Conservation (phyloP, 768 basidiomycete genomes). For the Podaxis pistillaris region DNA sequence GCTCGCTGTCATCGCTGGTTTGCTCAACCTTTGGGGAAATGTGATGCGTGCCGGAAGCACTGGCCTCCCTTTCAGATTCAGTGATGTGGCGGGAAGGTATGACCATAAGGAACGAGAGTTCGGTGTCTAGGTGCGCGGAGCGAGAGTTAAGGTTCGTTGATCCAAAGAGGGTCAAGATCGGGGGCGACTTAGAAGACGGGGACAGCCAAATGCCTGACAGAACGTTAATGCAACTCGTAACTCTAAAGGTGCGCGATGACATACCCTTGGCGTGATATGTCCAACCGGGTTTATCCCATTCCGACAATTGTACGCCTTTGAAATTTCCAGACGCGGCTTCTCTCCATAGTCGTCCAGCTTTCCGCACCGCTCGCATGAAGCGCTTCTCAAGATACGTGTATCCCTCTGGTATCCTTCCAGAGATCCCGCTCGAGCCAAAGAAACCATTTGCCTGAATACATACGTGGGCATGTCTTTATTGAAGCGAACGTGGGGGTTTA, state of each 20-base stretch:
- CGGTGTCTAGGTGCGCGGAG: slow-evolving; percentile 87
- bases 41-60: not conserved
- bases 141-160: slow-evolving; percentile 94
- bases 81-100: slow-evolving; percentile 44
- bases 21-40: not conserved
- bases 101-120: slow-evolving; percentile 83
- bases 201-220: slow-evolving; percentile 82
- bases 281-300: slow-evolving; percentile 91
- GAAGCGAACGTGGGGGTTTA: slow-evolving; percentile 28
- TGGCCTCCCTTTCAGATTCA: slow-evolving; percentile 14
- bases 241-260: not conserved
- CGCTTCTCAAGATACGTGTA: slow-evolving; percentile 86
- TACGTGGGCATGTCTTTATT: slow-evolving; percentile 6
- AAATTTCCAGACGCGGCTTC: slow-evolving; percentile 22
- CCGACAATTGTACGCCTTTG: slow-evolving; percentile 66
- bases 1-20: slow-evolving; percentile 18
- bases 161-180: slow-evolving; percentile 81
- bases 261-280: slow-evolving; percentile 98
- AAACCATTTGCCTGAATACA: slow-evolving; percentile 88
- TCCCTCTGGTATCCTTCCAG: slow-evolving; percentile 91
- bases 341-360: slow-evolving; percentile 43
- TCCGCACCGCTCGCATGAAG: slow-evolving; percentile 68
- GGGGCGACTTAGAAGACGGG: slow-evolving; percentile 46
- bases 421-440: slow-evolving; percentile 84
- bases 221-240: not conserved